These are phyloP conservation scores for Arthrobotrys megalospora DNA, from an alignment of 2,329 filamentous ascomycete species.

Conservation along the genomic window DNA sequence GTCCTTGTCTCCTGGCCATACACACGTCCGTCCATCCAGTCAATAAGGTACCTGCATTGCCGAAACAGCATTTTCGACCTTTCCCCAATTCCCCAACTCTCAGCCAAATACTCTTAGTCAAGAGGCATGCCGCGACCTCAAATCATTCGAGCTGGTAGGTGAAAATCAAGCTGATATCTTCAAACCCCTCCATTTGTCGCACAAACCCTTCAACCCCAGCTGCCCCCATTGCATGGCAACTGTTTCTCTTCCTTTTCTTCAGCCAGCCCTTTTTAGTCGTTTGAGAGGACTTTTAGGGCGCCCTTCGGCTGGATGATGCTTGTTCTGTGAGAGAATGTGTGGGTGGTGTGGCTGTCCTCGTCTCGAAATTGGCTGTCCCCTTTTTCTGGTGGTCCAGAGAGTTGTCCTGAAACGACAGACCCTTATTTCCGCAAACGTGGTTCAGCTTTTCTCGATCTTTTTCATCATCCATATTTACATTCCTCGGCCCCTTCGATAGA, in stretches of 20 bases:
- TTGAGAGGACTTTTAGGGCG: slow-evolving; percentile 36
- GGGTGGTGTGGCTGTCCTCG: slow-evolving; percentile 57
- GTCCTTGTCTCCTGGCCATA: slow-evolving; percentile 12
- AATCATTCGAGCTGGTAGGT: slow-evolving; percentile 72
- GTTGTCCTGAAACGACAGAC: slow-evolving; percentile 61
- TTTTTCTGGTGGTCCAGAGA: slow-evolving; percentile 49
- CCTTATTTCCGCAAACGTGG: slow-evolving; percentile 61
- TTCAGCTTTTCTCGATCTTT: slow-evolving; percentile 46
- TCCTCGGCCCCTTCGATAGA: slow-evolving; percentile 57
- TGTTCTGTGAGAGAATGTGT: slow-evolving; percentile 59
- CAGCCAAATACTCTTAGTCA: slow-evolving; percentile 48
- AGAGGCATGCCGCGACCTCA: slow-evolving; percentile 72
- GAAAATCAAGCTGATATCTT: slow-evolving; percentile 61
- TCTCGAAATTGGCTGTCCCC: slow-evolving; percentile 60
- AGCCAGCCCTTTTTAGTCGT: slow-evolving; percentile 29
- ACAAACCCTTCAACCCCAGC: slow-evolving; percentile 32
- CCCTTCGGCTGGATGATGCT: slow-evolving; percentile 58
- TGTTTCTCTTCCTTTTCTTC: slow-evolving; percentile 16
- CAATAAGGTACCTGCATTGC: slow-evolving; percentile 58
- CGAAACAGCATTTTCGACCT: slow-evolving; percentile 47
- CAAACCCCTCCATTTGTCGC: slow-evolving; percentile 53
- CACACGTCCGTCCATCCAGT: slow-evolving; percentile 21
- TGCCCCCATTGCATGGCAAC: not conserved
- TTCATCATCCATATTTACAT: slow-evolving; percentile 52
- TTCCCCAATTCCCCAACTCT: slow-evolving; percentile 33